Evolutionary conservation across 495 filamentous ascomycete species (phyloP), one percentile per base, ranked within the genome.

Genomic region (Glarea lozoyensis): DNA sequence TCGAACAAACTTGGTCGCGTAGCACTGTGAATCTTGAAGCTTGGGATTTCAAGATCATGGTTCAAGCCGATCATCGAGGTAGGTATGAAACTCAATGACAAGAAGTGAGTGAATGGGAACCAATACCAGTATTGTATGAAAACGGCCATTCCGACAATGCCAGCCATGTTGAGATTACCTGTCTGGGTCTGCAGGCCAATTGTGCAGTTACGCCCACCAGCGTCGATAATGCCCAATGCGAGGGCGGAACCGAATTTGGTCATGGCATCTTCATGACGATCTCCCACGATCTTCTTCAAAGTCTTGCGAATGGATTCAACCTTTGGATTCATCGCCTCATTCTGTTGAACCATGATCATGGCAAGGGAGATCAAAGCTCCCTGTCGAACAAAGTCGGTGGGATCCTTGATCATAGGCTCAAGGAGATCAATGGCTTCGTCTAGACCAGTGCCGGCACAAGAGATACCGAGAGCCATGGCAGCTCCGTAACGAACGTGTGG

Each of bases 101-200:
- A 64, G 78, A 99, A 99, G 63, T 97, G 93, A 18, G 92, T 94
- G 52, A 96, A 79, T 36, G 93, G 93, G 78, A 99, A 99, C 93
- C 93, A 99, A 66, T 99, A 99, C 93, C 93, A 99, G 67, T 99
- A 99, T 61, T 99, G 93, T 5, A 87, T 92, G 67, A 99, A 99
- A 20, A 99, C 84, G 30, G 88, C 88, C 78, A 94, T 94, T 48
- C 93, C 93, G 16, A 99, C 89, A 45, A 97, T 92, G 44, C 86
- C 93, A 13, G 87, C 76, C 86, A 97, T 92, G 68, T 97, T 96
- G 47, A 99, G 73, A 54, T 95, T 99, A 43, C 93, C 93, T 0
- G 92, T 95, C 66, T 93, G 90, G 1, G 93, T 99, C 59, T 97
- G 92, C 2, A 99, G 72, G 34, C 89, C 88, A 48, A 99, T 96